Evolutionary conservation across 805 yeast genomes (phyloP).

Genomic region (Candida peoriensis): DNA sequence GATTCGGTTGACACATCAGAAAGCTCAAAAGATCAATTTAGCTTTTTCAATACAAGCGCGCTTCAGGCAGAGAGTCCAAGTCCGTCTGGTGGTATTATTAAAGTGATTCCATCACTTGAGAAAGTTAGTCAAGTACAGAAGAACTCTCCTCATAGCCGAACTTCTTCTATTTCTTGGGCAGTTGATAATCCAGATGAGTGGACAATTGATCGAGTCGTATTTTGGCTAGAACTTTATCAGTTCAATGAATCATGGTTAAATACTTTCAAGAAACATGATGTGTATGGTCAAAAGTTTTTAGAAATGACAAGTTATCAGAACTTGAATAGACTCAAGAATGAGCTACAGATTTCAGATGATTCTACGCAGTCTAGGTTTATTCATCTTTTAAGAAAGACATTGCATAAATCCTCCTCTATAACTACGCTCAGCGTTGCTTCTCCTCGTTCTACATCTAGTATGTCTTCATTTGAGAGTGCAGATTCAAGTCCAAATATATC

Average conservation of each 20-base stretch:
- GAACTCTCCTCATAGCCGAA: conserved; percentile 21
- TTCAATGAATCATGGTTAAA: conserved; percentile 75
- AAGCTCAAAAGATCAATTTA: conserved; percentile 15
- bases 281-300: conserved; percentile 60
- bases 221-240: conserved; percentile 64
- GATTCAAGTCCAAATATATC: conserved; percentile 18
- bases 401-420: conserved; percentile 18
- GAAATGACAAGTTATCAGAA: conserved; percentile 64
- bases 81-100: too few species aligned
- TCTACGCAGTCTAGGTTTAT: conserved; percentile 55
- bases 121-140: background rate
- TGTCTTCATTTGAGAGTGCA: conserved; percentile 18
- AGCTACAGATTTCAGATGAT: conserved; percentile 39
- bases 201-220: conserved; percentile 60
- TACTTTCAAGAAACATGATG: conserved; percentile 50
- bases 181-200: conserved; percentile 57
- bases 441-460: conserved; percentile 10
- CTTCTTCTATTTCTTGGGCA: conserved; percentile 38
- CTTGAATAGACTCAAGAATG: conserved; percentile 36
- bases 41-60: conserved; percentile 21
- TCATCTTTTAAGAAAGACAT: conserved; percentile 43
- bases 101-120: too few species aligned
- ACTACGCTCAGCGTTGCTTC: conserved; percentile 15
- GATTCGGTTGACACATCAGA: conserved; percentile 2
- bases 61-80: conserved; percentile 2